These are phyloP conservation scores for Stagonosporopsis vannaccii DNA, from an alignment of 2,329 filamentous ascomycete genomes.

Conservation along the genomic window DNA sequence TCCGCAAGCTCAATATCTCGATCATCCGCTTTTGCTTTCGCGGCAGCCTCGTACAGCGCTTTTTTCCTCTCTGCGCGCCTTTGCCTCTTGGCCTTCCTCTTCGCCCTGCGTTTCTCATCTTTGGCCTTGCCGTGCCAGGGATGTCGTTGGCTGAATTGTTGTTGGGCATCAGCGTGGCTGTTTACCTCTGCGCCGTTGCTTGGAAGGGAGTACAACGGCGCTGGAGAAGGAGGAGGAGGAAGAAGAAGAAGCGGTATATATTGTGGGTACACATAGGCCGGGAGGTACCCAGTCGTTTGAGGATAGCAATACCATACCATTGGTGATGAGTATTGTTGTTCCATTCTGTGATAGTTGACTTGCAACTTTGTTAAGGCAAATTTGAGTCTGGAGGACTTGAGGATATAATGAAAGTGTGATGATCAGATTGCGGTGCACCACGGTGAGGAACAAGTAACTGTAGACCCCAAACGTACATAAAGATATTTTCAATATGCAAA, in stretches of 20 bases:
- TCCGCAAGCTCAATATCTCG: neutral
- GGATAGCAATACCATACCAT: neutral
- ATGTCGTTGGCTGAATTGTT: neutral
- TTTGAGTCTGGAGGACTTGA: neutral
- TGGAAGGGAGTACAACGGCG: neutral
- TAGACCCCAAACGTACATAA: neutral
- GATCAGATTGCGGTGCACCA: neutral
- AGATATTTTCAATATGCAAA: neutral
- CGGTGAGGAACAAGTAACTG: neutral
- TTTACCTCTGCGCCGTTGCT: neutral
- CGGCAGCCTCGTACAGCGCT: neutral
- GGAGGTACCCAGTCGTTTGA: neutral
- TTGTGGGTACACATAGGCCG: neutral
- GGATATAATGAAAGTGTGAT: neutral
- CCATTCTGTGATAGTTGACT: neutral
- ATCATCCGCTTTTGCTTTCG: neutral
- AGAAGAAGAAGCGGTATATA: neutral
- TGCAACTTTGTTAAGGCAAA: neutral
- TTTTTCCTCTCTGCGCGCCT: neutral
- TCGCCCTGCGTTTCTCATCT: neutral
- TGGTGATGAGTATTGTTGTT: too few relatives aligned
- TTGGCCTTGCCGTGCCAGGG: neutral
- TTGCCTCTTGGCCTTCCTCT: neutral
- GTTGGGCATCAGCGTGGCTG: neutral
- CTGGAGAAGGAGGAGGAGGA: neutral